Evolutionary conservation across 2,329 filamentous ascomycete genomes (phyloP), one percentile per base, ranked within the genome.

Genomic region (Epichloe hybrida): DNA sequence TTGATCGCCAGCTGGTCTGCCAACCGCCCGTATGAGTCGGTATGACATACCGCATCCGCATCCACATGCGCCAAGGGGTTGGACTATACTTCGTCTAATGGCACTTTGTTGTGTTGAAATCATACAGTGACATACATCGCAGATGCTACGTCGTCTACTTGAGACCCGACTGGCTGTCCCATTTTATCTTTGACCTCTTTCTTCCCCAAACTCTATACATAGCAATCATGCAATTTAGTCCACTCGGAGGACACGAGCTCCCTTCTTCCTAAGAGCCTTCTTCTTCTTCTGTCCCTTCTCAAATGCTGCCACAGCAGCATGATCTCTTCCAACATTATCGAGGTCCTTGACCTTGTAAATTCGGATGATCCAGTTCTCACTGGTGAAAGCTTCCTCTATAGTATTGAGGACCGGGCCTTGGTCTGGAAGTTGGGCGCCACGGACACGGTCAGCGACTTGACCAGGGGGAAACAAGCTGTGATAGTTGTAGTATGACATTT

Each of bases 401-500:
- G 85, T 93, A 69, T 85, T 88, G 53, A 98, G 83, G 54, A 86
- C 79, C 8, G 93, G 93, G 1, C 88, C 84, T 58, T 89, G 77
- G 12, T 88, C 81, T n/a, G 93, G 94, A 48, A 97, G 73, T 54
- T 79, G 80, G 38, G 80, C 78, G 57, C 83, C 82, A 64, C 93
- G 89, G 56, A 98, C 93, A 59, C 93, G 85, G 66, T 98, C 93
- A 59, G 82, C 74, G 37, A 88, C 90, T 70, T 97, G 89, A 55
- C 93, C 93, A 2, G 84, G 77, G 23, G 90, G 91, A 79, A 97
- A 98, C 55, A 98, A 81, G 45, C 78, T 73, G 69, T 91, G 80
- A 76, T 87, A 98, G 77, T 97, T 97, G 80, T 98, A 87, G 79
- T 98, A 98, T 21, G 89, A 96, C 90, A 98, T 96, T 79, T 98